Evolutionary conservation across 345 rosid genomes (phyloP).

Genomic region (Dimocarpus longan): DNA sequence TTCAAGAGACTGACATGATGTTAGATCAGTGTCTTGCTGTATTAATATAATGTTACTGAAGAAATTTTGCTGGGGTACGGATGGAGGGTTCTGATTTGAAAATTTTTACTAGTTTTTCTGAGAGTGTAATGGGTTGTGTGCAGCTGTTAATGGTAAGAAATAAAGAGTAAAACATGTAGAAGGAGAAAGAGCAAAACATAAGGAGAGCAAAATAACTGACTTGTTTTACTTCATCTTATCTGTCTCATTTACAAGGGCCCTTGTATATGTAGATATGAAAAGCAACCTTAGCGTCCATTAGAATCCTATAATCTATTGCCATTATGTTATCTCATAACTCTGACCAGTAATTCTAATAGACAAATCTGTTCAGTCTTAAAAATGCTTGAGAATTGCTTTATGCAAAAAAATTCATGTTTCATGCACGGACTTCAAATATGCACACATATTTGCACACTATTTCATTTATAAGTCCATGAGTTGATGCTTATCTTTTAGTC

Average conservation of each 20-base stretch:
- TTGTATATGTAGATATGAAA: not conserved
- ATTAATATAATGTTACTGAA: not conserved
- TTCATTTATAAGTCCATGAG: slow-evolving; percentile 20
- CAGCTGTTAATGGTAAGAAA: not conserved
- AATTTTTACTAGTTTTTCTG: not conserved
- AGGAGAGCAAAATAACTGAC: not conserved
- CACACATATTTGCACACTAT: not conserved
- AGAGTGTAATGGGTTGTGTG: not conserved
- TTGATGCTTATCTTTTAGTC: slow-evolving; percentile 39
- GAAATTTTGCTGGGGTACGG: not conserved
- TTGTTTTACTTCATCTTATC: not conserved
- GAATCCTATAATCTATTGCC: not conserved
- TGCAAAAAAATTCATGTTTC: not conserved
- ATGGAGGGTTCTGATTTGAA: not conserved
- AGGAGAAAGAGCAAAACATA: not conserved
- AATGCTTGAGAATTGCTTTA: not conserved
- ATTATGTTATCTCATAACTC: not conserved
- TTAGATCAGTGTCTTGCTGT: not conserved
- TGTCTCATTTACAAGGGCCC: not conserved
- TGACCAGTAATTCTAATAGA: not conserved
- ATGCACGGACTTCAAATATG: not conserved
- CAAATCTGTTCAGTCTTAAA: not conserved
- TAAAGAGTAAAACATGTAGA: not conserved
- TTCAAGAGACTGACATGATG: not conserved
- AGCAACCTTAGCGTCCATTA: not conserved